Evolutionary conservation across 495 filamentous ascomycete species (phyloP).

Genomic region (Chaetomidium leptoderma): DNA sequence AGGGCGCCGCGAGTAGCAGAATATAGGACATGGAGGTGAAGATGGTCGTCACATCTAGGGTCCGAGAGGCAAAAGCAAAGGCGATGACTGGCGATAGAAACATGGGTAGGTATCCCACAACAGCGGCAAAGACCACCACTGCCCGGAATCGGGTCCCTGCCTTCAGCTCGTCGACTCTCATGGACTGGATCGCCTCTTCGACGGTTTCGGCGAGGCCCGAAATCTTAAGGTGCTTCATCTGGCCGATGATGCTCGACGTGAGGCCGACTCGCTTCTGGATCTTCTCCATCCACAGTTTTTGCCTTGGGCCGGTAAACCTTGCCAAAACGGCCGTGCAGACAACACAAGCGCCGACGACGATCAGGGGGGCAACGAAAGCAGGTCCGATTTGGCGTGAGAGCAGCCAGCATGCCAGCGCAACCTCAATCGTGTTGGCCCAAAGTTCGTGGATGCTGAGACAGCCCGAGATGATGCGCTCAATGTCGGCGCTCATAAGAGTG

Average conservation of each 20-base stretch:
- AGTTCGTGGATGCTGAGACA: slow-evolving; percentile 34
- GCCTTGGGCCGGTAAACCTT: slow-evolving; percentile 28
- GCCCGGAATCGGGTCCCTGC: slow-evolving; percentile 33
- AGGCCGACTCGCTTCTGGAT: slow-evolving; percentile 38
- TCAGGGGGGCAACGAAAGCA: slow-evolving; percentile 56
- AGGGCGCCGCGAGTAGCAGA: slow-evolving; percentile 53
- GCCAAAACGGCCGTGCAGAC: slow-evolving; percentile 24
- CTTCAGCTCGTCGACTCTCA: slow-evolving; percentile 42
- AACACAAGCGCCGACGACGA: slow-evolving; percentile 31
- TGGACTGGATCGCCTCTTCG: slow-evolving; percentile 35
- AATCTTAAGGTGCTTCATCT: slow-evolving; percentile 48
- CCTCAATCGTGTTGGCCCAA: slow-evolving; percentile 50
- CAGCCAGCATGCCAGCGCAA: slow-evolving; percentile 54
- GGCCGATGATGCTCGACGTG: slow-evolving; percentile 38
- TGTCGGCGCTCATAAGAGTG: slow-evolving; percentile 58
- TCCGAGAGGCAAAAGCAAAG: slow-evolving; percentile 39
- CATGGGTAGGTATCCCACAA: slow-evolving; percentile 48
- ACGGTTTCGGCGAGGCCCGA: slow-evolving; percentile 37
- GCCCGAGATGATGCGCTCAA: slow-evolving; percentile 35
- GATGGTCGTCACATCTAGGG: slow-evolving; percentile 47
- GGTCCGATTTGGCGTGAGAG: slow-evolving; percentile 53
- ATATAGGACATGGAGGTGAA: slow-evolving; percentile 64
- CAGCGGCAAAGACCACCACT: slow-evolving; percentile 16
- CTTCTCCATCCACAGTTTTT: slow-evolving; percentile 44
- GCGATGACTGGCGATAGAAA: slow-evolving; percentile 43